Percentiles rank a stretch among this genome's conserved stretches.
These are phyloP conservation scores for Polyporus arcularius DNA, from an alignment of 768 basidiomycete species.

Conservation along the genomic window DNA sequence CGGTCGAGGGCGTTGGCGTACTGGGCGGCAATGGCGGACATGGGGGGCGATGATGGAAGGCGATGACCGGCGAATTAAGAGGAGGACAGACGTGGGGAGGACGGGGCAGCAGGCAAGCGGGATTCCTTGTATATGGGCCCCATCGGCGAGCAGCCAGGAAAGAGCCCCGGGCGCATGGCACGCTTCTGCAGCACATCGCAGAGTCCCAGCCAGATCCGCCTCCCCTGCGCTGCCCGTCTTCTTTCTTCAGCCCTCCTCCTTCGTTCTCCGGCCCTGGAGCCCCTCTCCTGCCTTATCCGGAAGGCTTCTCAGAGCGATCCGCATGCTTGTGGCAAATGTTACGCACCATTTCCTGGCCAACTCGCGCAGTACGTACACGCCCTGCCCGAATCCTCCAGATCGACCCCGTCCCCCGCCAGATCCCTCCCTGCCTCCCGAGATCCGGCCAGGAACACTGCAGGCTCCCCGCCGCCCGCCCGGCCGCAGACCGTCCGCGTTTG, in stretches of 20 bases:
- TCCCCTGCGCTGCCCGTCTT: background rate
- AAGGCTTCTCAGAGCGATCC: conserved; percentile 10
- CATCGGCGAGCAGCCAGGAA: background rate
- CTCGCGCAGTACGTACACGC: background rate
- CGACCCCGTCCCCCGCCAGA: background rate
- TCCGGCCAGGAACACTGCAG: background rate
- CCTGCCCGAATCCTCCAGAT: background rate
- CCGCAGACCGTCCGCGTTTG: background rate
- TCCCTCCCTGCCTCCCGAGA: background rate
- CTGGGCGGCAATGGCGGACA: conserved; percentile 19
- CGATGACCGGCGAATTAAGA: conserved; percentile 13
- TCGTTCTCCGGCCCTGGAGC: background rate
- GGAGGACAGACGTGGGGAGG: background rate
- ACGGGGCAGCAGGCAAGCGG: conserved; percentile 1
- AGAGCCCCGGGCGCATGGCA: background rate
- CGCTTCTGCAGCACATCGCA: background rate
- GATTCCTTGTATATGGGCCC: conserved; percentile 7
- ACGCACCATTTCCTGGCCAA: background rate
- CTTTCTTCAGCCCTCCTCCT: conserved; percentile 2
- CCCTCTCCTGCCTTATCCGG: conserved; percentile 1
- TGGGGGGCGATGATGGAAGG: background rate
- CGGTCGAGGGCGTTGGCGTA: conserved; percentile 9
- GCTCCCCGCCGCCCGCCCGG: background rate
- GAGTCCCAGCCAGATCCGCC: conserved; percentile 9
- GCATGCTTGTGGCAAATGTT: background rate